Base-by-base conservation (phyloP, 495 filamentous ascomycete genomes). In the Arthonia radiata region DNA sequence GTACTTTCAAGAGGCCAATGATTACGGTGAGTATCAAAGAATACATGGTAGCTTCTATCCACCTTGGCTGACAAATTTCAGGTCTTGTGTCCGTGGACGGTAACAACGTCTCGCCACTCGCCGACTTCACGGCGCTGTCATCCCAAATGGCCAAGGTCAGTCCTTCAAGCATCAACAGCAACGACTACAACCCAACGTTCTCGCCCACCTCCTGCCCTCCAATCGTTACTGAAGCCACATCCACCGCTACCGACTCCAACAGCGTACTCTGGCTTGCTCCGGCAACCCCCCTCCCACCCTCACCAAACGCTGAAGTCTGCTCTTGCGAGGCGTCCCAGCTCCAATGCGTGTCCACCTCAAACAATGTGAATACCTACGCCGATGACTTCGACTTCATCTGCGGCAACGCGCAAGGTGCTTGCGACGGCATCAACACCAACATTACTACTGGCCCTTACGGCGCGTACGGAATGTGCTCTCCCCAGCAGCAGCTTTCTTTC, bases 1-100 rank as follows among this genome's bases (percentile, higher is more conserved):
- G 81, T 94, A 86, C 55, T 82, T 82, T 58, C 56, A 94, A 46
- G 80, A 90, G 42, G 55, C 54, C 12, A 94, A 94, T 49, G 53
- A 92, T 46, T 97, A 76, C 41, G 86, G 82, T 71, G 51, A 32
- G 57, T n/a, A n/a, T n/a, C n/a, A n/a, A n/a, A n/a, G n/a, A n/a
- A n/a, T n/a, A n/a, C n/a, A n/a, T n/a, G n/a, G n/a, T n/a, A n/a
- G n/a, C n/a, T n/a, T n/a, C n/a, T n/a, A n/a, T n/a, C n/a, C n/a
- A n/a, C n/a, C n/a, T n/a, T n/a, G n/a, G n/a, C n/a, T n/a, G n/a
- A n/a, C n/a, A n/a, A n/a, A n/a, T 27, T 13, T 13, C 31, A 55
- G 65, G 67, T 38, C 61, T 94, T 21, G 78, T 86, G 27, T 57
- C 54, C 16, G 47, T 82, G 23, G 44, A 40, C 26, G 64, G 64